phyloP scores from a whole-genome alignment of 371 early-diverging fungal genomes.

The Actinomortierella wolfii region DNA sequence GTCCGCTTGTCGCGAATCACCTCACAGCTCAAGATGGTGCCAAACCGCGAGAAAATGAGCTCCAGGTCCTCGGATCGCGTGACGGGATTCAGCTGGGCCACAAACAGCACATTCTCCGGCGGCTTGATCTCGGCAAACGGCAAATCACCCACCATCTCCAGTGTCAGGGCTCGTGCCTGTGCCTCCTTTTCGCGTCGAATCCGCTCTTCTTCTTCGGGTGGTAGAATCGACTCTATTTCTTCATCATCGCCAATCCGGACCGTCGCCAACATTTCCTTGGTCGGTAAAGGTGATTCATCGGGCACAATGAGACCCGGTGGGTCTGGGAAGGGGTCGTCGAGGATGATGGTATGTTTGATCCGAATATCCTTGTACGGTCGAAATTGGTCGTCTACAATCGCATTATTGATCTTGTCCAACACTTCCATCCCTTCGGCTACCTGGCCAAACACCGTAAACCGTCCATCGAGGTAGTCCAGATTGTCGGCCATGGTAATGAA shows the following conservation, averaged over 20 bases:
- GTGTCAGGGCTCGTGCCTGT: slow-evolving; percentile 86
- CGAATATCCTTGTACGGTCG: slow-evolving; percentile 89
- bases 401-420: slow-evolving; percentile 79
- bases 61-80: slow-evolving; percentile 93
- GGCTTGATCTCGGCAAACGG: slow-evolving; percentile 97
- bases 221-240: slow-evolving; percentile 68
- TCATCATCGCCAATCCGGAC: slow-evolving; percentile 88
- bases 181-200: slow-evolving; percentile 77
- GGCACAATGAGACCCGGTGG: slow-evolving; percentile 76
- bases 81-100: slow-evolving; percentile 94
- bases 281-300: slow-evolving; percentile 82
- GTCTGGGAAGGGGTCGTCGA: slow-evolving; percentile 95
- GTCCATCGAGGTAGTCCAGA: slow-evolving; percentile 94
- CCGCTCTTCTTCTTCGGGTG: slow-evolving; percentile 75
- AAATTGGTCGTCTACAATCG: slow-evolving; percentile 72
- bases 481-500: slow-evolving; percentile 91
- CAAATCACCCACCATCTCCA: slow-evolving; percentile 98
- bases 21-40: slow-evolving; percentile 87
- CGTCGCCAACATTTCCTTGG: slow-evolving; percentile 75
- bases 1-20: slow-evolving; percentile 89
- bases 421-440: slow-evolving; percentile 95
- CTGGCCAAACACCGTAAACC: slow-evolving; percentile 96
- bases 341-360: slow-evolving; percentile 90
- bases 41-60: slow-evolving; percentile 94
- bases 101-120: slow-evolving; percentile 96